Evolutionary conservation across 371 early-diverging fungal genomes (phyloP).

Genomic region (Umbelopsis sp.): DNA sequence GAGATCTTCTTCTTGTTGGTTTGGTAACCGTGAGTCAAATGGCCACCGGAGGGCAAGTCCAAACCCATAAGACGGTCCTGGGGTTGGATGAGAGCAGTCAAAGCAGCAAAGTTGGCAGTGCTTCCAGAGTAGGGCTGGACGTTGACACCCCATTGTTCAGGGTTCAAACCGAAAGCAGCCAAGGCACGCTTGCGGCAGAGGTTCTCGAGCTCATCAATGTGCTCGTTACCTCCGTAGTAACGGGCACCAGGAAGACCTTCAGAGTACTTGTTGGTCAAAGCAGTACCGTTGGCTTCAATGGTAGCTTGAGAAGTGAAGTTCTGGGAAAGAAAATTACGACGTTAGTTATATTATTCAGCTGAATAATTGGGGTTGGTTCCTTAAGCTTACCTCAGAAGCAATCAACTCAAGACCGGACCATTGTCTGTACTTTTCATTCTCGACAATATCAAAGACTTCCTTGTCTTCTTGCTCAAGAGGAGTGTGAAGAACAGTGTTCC

Average conservation of each 20-base stretch:
- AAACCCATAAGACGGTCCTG: slow-evolving; percentile 99
- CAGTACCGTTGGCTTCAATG: slow-evolving; percentile 97
- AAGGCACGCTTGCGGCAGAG: slow-evolving; percentile 97
- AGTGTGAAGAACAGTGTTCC: slow-evolving; percentile 77
- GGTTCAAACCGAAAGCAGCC: slow-evolving; percentile 89
- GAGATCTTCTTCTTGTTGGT: slow-evolving; percentile 99
- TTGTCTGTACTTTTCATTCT: slow-evolving; percentile 97
- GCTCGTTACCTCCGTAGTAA: slow-evolving; percentile 96
- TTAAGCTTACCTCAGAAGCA: slow-evolving; percentile 88
- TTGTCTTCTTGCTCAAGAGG: slow-evolving; percentile 86
- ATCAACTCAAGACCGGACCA: slow-evolving; percentile 96
- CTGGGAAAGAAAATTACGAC: slow-evolving; percentile 46
- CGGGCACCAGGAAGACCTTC: slow-evolving; percentile 98
- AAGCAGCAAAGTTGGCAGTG: slow-evolving; percentile 98
- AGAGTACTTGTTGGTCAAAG: slow-evolving; percentile 99
- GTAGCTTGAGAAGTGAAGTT: slow-evolving; percentile 98
- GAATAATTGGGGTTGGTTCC: background rate
- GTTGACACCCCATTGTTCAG: slow-evolving; percentile 98
- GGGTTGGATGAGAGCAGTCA: slow-evolving; percentile 94
- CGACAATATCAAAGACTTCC: slow-evolving; percentile 91
- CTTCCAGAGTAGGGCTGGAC: slow-evolving; percentile 99
- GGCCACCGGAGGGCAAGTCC: slow-evolving; percentile 99
- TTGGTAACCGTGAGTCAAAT: slow-evolving; percentile 99
- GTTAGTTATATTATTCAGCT: background rate
- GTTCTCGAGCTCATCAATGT: slow-evolving; percentile 95